Evolutionary conservation across 805 yeast genomes (phyloP).

Genomic region (Monosporozyma servazzii): DNA sequence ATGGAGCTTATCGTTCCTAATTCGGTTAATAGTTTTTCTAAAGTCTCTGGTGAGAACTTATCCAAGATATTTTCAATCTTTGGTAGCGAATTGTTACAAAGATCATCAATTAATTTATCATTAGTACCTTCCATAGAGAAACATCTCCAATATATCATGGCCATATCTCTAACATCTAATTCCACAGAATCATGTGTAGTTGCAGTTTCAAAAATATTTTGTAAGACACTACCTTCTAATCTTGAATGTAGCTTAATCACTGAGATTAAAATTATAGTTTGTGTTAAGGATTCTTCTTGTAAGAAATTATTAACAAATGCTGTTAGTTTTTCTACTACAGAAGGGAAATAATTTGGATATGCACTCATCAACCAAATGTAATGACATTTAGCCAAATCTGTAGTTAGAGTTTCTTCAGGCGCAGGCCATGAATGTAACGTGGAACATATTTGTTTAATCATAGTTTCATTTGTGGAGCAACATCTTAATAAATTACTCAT

Average conservation of each 20-base stretch:
- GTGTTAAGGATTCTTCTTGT: constrained; percentile 53
- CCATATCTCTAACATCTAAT: constrained; percentile 73
- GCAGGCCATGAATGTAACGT: constrained; percentile 32
- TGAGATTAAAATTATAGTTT: constrained; percentile 49
- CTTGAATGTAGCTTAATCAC: constrained; percentile 47
- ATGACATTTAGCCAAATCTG: constrained; percentile 39
- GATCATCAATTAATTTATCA: constrained; percentile 18
- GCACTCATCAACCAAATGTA: constrained; percentile 69
- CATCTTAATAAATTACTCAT: constrained; percentile 60
- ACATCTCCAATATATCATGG: constrained; percentile 72
- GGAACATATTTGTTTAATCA: constrained; percentile 22
- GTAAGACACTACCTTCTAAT: constrained; percentile 41
- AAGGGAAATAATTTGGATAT: constrained; percentile 52
- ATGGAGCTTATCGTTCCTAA: constrained; percentile 81
- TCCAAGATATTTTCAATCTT: constrained; percentile 65
- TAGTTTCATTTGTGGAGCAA: constrained; percentile 37
- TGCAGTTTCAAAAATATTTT: constrained; percentile 49
- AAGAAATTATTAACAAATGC: constrained; percentile 42
- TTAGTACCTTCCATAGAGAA: constrained; percentile 37
- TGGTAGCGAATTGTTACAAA: constrained; percentile 43
- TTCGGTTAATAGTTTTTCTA: constrained; percentile 63
- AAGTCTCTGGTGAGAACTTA: constrained; percentile 54
- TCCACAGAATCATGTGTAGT: constrained; percentile 53
- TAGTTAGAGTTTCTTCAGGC: constrained; percentile 38
- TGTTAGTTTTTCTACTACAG: constrained; percentile 39